Conservation (phyloP, 768 basidiomycete genomes). For the Asterophora lycoperdoides region DNA sequence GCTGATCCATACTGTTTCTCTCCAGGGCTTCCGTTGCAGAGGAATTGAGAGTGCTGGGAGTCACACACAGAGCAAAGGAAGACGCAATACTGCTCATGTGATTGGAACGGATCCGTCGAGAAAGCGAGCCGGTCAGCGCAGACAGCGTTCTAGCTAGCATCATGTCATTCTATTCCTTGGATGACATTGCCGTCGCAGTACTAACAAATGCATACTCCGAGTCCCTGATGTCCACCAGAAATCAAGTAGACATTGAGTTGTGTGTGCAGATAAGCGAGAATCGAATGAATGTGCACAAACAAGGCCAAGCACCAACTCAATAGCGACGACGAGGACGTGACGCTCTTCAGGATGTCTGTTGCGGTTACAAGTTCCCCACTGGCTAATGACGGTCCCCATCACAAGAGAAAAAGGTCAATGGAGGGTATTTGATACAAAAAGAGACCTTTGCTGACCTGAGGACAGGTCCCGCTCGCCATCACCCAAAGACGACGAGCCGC, state of each 20-base stretch:
- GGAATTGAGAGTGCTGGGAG: not conserved
- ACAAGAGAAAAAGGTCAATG: slow-evolving; percentile 49
- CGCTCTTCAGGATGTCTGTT: slow-evolving; percentile 34
- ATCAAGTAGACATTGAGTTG: too few relatives aligned
- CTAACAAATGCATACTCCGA: too few relatives aligned
- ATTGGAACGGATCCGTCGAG: slow-evolving; percentile 6
- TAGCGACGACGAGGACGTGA: not conserved
- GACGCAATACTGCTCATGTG: slow-evolving; percentile 13
- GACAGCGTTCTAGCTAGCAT: not conserved
- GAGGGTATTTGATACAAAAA: too few relatives aligned
- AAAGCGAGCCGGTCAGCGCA: not conserved
- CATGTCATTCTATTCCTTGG: not conserved
- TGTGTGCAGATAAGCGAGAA: not conserved
- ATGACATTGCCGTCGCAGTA: too few relatives aligned
- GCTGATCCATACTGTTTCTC: slow-evolving; percentile 39
- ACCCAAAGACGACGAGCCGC: slow-evolving; percentile 36
- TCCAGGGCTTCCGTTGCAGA: not conserved
- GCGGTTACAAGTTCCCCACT: slow-evolving; percentile 29
- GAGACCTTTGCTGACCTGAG: not conserved
- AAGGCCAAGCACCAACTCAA: slow-evolving; percentile 15
- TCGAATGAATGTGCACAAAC: slow-evolving; percentile 13
- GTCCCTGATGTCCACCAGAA: too few relatives aligned
- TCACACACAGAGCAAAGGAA: not conserved
- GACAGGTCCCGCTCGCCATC: slow-evolving; percentile 49
- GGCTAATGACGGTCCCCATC: slow-evolving; percentile 26